These are phyloP conservation scores for Luzula sylvatica DNA, from an alignment of 176 grass and related monocot species.

Conservation along the genomic window DNA sequence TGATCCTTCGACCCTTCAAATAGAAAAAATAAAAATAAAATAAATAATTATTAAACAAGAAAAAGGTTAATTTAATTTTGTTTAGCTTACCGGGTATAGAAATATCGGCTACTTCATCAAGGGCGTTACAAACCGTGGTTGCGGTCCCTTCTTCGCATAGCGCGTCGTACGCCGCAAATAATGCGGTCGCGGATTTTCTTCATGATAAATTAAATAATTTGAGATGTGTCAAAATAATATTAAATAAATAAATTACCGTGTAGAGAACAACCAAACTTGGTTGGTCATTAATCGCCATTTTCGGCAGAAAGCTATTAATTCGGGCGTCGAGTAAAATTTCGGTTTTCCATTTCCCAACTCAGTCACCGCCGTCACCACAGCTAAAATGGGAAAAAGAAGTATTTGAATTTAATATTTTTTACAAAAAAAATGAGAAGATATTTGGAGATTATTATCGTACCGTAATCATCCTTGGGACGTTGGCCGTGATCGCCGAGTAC, in stretches of 20 bases:
- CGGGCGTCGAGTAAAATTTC: constrained; percentile 88
- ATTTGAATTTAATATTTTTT: background rate
- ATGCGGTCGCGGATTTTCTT: constrained; percentile 81
- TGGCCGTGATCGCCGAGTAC: constrained; percentile 94
- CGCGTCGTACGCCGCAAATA: constrained; percentile 91
- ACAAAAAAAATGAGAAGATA: background rate
- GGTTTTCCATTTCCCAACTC: constrained; percentile 74
- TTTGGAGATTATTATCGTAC: constrained; percentile 30
- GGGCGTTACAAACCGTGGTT: constrained; percentile 80
- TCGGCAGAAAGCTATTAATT: constrained; percentile 78
- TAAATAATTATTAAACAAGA: too few species aligned
- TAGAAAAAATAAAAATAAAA: too few species aligned
- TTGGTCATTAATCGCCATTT: constrained; percentile 91
- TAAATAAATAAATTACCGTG: constrained; percentile 51
- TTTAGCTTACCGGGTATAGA: constrained; percentile 53
- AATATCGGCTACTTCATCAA: constrained; percentile 93
- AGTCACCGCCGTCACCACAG: constrained; percentile 76
- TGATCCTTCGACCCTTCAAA: constrained; percentile 79
- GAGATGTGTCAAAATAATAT: too few species aligned
- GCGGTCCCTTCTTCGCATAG: constrained; percentile 96
- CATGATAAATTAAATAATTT: too few species aligned
- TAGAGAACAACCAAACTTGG: constrained; percentile 93
- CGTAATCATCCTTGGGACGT: constrained; percentile 96
- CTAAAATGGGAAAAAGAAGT: constrained; percentile 31
- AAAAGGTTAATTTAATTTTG: too few species aligned